Percentiles rank a stretch among this genome's conserved stretches.
Evolutionary conservation across 1,139 yeast species (phyloP).

Genomic region (Candida sanyaensis): DNA sequence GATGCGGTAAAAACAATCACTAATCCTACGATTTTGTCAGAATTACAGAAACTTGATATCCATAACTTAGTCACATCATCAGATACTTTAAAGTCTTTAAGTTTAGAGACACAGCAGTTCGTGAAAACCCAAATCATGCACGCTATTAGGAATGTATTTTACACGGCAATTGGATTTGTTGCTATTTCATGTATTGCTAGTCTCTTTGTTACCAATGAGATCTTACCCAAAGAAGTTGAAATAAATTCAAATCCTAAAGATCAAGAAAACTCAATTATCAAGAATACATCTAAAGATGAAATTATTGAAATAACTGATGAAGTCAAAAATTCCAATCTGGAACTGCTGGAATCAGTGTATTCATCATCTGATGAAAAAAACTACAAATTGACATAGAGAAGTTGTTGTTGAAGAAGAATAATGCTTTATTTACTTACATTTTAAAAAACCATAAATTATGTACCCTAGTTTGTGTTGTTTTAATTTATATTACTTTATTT

Average conservation of each 20-base stretch:
- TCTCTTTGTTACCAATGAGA: conserved; percentile 30
- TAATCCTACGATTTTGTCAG: conserved; percentile 18
- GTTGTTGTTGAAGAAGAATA: no score
- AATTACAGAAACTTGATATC: conserved; percentile 18
- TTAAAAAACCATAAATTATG: no score
- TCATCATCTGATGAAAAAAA: no score
- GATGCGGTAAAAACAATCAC: conserved; percentile 20
- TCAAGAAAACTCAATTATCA: no score
- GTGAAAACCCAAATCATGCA: conserved; percentile 31
- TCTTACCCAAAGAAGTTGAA: conserved; percentile 22
- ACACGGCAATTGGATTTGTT: conserved; percentile 31
- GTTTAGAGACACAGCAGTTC: conserved; percentile 26
- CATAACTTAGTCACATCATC: conserved; percentile 22
- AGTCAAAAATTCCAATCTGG: no score
- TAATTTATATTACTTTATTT: no score
- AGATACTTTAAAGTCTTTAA: conserved; percentile 19
- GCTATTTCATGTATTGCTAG: conserved; percentile 21
- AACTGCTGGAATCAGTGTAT: no score
- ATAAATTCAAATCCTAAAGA: background rate
- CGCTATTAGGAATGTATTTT: conserved; percentile 34
- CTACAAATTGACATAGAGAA: no score
- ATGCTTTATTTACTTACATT: no score
- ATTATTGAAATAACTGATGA: no score
- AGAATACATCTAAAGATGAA: no score
- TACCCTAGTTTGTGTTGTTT: no score